phyloP scores from a whole-genome alignment of 1,284 basidiomycete species.

The Phylloboletellus chloephorus region DNA sequence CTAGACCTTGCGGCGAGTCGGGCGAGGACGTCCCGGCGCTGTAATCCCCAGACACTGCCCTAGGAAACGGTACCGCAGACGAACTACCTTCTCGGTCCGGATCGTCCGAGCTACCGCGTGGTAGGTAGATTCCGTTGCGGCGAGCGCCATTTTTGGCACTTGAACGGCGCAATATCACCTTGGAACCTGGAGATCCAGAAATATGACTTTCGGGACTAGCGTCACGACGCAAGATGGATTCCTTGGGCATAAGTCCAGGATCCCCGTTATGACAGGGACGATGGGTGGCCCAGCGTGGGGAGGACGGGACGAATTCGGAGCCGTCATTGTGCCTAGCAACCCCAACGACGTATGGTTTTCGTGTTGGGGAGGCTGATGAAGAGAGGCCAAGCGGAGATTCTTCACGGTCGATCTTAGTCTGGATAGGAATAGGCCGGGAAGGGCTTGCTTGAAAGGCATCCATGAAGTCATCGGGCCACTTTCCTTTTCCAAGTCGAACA shows the following conservation, averaged over 20 bases:
- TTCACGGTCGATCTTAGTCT: constrained; percentile 25
- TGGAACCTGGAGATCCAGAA: constrained; percentile 34
- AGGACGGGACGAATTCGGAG: constrained; percentile 42
- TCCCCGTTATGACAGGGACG: constrained; percentile 58
- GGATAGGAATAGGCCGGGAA: constrained; percentile 32
- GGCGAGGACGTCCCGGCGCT: constrained; percentile 33
- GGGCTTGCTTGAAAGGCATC: constrained; percentile 43
- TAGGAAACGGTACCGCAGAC: constrained; percentile 57
- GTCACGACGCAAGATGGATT: constrained; percentile 48
- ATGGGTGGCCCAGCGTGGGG: constrained; percentile 55
- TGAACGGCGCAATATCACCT: constrained; percentile 50
- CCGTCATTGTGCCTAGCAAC: constrained; percentile 42
- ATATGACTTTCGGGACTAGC: constrained; percentile 48
- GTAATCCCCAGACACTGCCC: constrained; percentile 44
- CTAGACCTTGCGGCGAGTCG: constrained; percentile 22
- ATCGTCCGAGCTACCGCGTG: constrained; percentile 36
- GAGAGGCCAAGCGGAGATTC: constrained; percentile 30
- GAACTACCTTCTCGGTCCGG: constrained; percentile 30
- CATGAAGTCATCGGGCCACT: constrained; percentile 78
- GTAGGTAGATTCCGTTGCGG: constrained; percentile 47
- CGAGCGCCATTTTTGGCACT: constrained; percentile 47
- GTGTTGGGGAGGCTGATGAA: constrained; percentile 48
- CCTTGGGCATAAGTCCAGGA: constrained; percentile 53
- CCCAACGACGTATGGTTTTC: constrained; percentile 52
- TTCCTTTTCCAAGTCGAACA: constrained; percentile 67